phyloP scores from a whole-genome alignment of 306 rosid genomes.

The Heteromeles arbutifolia region DNA sequence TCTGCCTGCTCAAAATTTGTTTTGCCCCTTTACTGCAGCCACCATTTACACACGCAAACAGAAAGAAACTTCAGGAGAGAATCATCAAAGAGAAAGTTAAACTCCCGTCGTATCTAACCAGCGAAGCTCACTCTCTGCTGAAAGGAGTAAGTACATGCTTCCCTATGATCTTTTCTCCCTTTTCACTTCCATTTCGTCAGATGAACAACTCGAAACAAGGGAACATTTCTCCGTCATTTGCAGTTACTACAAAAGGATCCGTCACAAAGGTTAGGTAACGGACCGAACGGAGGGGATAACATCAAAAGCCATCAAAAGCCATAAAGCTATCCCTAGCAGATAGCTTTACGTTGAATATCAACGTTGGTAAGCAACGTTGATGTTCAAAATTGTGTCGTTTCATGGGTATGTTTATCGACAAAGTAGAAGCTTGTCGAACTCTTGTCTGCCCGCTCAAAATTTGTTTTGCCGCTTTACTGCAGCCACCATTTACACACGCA shows the following conservation, averaged over 20 bases:
- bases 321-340: background rate
- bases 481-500: constrained; percentile 78
- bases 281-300: constrained; percentile 72
- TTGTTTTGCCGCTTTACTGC: constrained; percentile 24
- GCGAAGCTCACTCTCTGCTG: constrained; percentile 87
- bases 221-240: constrained; percentile 4
- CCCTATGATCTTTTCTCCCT: background rate
- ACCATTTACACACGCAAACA: constrained; percentile 67
- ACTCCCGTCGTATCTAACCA: constrained; percentile 67
- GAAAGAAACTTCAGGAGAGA: constrained; percentile 93
- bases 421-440: background rate
- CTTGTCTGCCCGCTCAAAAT: background rate
- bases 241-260: constrained; percentile 94
- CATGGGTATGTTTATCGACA: background rate
- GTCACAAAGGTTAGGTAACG: constrained; percentile 62
- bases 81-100: constrained; percentile 85
- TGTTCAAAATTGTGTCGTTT: background rate
- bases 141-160: constrained; percentile 67
- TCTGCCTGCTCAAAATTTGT: background rate
- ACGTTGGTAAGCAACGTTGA: background rate
- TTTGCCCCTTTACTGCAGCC: constrained; percentile 51
- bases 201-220: background rate
- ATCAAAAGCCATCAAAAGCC: constrained; percentile 63
- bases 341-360: background rate
- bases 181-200: background rate